Base-by-base conservation (phyloP, 2,329 filamentous ascomycete species). In the Trichoderma cornu-damae region DNA sequence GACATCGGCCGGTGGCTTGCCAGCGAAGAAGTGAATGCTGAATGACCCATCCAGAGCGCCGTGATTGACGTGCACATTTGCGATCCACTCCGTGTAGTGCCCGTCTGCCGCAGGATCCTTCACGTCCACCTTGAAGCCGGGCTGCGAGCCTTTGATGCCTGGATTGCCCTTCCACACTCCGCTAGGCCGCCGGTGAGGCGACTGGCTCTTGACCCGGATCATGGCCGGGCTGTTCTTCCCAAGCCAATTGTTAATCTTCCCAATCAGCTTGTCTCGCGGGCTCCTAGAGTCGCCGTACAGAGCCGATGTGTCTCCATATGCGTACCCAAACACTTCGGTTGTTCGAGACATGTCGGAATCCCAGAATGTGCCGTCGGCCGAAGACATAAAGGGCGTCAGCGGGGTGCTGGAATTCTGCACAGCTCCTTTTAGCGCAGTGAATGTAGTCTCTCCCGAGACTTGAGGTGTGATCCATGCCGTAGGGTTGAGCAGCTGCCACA, bases 401-500 rank as follows among this genome's bases (percentile, higher is more conserved):
- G 82, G 70, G 9, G 84, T 85, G 55, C 75, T 74, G 1, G 75
- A 72, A 60, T 83, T 77, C 63, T 84, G 77, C 0, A 80, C 70
- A 1, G 80, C 74, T 1, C 83, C 83, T 8, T 74, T 71, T 1
- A 76, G 66, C 6, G 79, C 82, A 0, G 83, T 86, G 64, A 83
- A 91, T 1, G 85, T 88, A 11, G 78, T 77, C 35, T 77, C 79
- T n/a, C 70, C 73, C 51, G 77, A 81, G 6, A 73, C 63, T 60
- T 81, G 78, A 1, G 85, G 79, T 20, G 77, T 72, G 4, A 90
- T 80, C 73, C 85, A 93, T 26, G 80, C 80, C 18, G 83, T 74
- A 0, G 87, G 87, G 61, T 94, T 81, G 12, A 94, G 70, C 1
- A 79, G 76, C 72, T 94, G 88, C 88, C 88, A 94, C 60, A 95